Conservation (phyloP, 208 protist genomes). For the Acanthamoeba sp. region DNA sequence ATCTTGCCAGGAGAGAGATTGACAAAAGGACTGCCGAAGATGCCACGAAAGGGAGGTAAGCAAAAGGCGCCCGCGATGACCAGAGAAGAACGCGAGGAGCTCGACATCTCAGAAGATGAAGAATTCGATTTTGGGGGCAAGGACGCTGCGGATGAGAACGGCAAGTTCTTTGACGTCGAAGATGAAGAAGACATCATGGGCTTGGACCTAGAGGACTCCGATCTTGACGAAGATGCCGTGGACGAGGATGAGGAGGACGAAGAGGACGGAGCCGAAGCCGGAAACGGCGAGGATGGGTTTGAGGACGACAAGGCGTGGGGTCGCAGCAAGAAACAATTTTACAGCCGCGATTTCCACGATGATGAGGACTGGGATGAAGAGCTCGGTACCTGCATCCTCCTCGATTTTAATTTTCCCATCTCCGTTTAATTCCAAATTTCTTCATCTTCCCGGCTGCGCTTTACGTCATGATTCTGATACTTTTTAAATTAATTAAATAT, state of each 20-base stretch:
- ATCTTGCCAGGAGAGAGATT: neutral
- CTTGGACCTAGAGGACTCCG: neutral
- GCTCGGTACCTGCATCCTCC: neutral
- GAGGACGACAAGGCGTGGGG: slow-evolving; percentile 23
- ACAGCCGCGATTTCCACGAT: slow-evolving; percentile 45
- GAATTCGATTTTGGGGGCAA: slow-evolving; percentile 18
- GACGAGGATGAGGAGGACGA: neutral
- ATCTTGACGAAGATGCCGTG: slow-evolving; percentile 39
- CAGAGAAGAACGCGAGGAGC: slow-evolving; percentile 17
- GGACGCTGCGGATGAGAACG: neutral
- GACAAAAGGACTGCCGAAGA: neutral
- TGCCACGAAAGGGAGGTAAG: slow-evolving; percentile 45
- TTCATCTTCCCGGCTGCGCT: no score
- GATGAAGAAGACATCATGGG: slow-evolving; percentile 48
- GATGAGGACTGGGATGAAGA: slow-evolving; percentile 61
- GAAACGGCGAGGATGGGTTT: neutral
- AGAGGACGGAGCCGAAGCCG: no score
- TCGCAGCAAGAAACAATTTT: slow-evolving; percentile 6
- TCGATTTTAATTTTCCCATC: neutral
- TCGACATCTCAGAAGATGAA: slow-evolving; percentile 35
- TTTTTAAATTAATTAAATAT: no score
- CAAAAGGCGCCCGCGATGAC: neutral
- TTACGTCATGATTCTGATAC: no score
- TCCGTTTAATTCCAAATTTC: neutral
- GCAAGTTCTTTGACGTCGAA: slow-evolving; percentile 3